phyloP scores from a whole-genome alignment of 345 rosid genomes.

The Salix udensis region DNA sequence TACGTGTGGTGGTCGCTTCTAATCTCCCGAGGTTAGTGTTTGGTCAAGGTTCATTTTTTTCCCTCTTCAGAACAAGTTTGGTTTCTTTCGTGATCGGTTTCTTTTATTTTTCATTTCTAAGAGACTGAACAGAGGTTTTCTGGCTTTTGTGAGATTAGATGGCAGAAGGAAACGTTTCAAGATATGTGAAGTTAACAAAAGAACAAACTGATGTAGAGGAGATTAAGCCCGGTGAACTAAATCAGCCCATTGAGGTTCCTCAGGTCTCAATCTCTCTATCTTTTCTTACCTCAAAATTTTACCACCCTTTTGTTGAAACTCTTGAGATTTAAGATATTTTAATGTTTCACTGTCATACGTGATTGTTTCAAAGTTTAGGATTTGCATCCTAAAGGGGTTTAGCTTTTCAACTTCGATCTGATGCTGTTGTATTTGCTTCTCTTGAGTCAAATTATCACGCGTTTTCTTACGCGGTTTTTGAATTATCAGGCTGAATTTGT shows the following conservation, averaged over 20 bases:
- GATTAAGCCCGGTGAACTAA: constrained; percentile 91
- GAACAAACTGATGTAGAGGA: constrained; percentile 73
- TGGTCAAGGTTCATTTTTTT: neutral
- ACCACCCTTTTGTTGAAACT: neutral
- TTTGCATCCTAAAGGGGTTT: neutral
- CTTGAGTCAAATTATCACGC: neutral
- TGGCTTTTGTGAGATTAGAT: constrained; percentile 34
- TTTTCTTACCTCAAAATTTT: neutral
- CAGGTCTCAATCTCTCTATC: constrained; percentile 47
- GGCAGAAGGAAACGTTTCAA: constrained; percentile 76
- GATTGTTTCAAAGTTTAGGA: neutral
- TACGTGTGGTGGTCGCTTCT: neutral
- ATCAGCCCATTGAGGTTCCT: constrained; percentile 92
- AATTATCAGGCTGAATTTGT: neutral
- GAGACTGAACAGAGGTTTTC: neutral
- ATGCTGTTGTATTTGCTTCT: neutral
- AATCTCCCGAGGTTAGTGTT: neutral
- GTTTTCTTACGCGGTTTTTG: neutral
- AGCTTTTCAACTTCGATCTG: neutral
- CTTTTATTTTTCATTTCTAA: neutral
- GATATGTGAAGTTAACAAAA: constrained; percentile 76
- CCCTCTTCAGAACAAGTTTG: neutral
- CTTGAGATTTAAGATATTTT: neutral
- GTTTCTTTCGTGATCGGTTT: neutral
- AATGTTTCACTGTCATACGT: neutral